phyloP scores from a whole-genome alignment of 495 filamentous ascomycete genomes.

The Extremus antarcticus region DNA sequence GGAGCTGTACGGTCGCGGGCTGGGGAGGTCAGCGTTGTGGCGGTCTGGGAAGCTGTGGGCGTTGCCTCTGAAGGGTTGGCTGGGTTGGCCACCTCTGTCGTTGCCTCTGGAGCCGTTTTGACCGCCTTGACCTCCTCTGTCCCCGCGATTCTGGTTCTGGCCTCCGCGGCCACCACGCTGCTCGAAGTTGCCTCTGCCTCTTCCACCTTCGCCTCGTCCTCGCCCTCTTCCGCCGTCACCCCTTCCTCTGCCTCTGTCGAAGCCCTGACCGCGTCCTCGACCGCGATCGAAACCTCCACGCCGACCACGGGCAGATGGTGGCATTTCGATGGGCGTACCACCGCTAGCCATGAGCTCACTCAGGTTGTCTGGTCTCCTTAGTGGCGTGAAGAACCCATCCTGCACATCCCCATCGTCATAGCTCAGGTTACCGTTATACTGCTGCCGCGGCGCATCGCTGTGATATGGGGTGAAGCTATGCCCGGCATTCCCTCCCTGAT shows the following conservation, averaged over 20 bases:
- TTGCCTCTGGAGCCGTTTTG: neutral
- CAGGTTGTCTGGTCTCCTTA: conserved; percentile 28
- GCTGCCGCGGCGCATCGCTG: conserved; percentile 3
- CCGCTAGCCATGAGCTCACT: conserved; percentile 32
- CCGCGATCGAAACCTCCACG: conserved; percentile 5
- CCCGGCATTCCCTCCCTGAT: conserved; percentile 4
- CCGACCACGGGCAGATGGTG: neutral
- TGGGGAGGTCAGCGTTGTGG: too few relatives aligned
- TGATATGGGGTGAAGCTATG: neutral
- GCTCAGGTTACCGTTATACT: conserved; percentile 12
- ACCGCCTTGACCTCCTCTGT: neutral
- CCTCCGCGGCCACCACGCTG: conserved; percentile 35
- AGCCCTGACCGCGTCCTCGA: conserved; percentile 29
- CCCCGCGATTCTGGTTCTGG: conserved; percentile 9
- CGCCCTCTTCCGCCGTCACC: conserved; percentile 33
- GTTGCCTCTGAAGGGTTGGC: conserved; percentile 8
- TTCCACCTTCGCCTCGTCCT: conserved; percentile 40
- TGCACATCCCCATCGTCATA: conserved; percentile 14
- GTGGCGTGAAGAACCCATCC: conserved; percentile 18
- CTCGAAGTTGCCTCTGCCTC: conserved; percentile 31
- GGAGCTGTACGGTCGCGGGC: neutral
- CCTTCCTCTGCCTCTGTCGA: conserved; percentile 18
- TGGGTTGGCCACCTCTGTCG: neutral
- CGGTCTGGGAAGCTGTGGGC: conserved; percentile 20
- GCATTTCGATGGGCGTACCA: neutral